Percentiles rank a stretch among this genome's conserved stretches.
Conservation (phyloP, 2,329 filamentous ascomycete species). For the Ascochyta lentis region DNA sequence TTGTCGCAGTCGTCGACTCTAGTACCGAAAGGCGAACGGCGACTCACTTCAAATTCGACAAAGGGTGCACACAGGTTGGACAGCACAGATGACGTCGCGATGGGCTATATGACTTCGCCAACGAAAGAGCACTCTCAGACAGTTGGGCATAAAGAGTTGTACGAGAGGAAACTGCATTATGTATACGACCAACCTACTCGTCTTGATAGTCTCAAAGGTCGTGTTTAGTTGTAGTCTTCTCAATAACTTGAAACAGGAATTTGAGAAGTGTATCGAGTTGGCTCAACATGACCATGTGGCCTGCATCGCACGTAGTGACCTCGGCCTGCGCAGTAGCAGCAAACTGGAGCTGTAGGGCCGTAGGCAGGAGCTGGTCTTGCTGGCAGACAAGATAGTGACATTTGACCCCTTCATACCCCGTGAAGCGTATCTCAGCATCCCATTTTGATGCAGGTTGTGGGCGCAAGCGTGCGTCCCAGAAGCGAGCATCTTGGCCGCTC, state of each 20-base stretch:
- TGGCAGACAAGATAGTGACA: neutral
- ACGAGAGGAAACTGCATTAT: no score
- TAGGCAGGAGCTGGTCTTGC: neutral
- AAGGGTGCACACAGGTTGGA: neutral
- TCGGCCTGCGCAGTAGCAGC: neutral
- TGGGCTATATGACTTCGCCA: neutral
- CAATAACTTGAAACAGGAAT: neutral
- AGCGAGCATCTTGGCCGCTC: no score
- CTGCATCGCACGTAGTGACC: neutral
- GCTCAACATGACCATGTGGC: neutral
- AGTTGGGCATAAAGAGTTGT: no score
- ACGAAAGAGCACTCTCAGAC: neutral
- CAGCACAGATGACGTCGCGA: neutral
- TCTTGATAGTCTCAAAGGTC: no score
- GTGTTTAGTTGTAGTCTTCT: no score
- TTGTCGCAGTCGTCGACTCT: neutral
- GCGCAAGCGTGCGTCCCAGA: neutral
- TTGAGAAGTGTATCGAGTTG: neutral
- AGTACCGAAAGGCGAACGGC: neutral
- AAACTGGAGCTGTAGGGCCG: neutral
- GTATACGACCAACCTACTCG: no score
- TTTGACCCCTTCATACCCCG: neutral
- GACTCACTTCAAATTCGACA: neutral
- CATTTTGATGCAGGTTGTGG: neutral
- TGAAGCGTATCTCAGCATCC: conserved; percentile 1